Conservation (phyloP, 164 flowering plant species). For the Cinnamomum chago region DNA sequence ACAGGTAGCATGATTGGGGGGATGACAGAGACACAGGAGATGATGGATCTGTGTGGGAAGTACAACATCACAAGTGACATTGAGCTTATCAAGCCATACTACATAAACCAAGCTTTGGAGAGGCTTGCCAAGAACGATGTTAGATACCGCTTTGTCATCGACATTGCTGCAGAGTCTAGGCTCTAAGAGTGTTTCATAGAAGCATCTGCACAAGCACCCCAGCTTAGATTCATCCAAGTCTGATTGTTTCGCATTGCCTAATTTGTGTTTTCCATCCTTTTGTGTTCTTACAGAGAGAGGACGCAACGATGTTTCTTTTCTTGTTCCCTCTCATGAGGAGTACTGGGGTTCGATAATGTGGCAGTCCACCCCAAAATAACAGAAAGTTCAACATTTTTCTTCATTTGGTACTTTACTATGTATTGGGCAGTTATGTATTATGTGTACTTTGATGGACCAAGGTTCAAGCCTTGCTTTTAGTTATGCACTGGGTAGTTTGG, state of each 20-base stretch:
- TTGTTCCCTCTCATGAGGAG: too few species aligned
- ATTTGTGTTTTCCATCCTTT: not conserved
- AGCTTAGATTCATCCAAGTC: not conserved
- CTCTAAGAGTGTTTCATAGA: not conserved
- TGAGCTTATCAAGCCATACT: constrained; percentile 23
- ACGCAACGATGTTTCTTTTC: not conserved
- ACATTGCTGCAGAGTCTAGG: constrained; percentile 3
- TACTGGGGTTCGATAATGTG: too few species aligned
- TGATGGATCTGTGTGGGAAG: constrained; percentile 21
- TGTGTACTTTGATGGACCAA: too few species aligned
- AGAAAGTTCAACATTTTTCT: too few species aligned
- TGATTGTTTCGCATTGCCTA: too few species aligned
- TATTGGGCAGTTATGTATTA: too few species aligned
- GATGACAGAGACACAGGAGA: constrained; percentile 26
- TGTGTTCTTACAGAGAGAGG: not conserved
- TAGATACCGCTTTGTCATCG: constrained; percentile 24
- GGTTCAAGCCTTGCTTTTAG: too few species aligned
- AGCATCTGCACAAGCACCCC: not conserved
- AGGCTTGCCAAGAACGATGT: constrained; percentile 15
- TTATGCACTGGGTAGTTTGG: too few species aligned
- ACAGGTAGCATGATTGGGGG: constrained; percentile 22
- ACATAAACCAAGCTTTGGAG: constrained; percentile 22
- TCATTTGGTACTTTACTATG: too few species aligned
- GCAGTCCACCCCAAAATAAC: too few species aligned
- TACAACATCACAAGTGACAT: constrained; percentile 21